Evolutionary conservation across 805 yeast species (phyloP), one percentile per base, ranked within the genome.

Genomic region (Candida boidinii): DNA sequence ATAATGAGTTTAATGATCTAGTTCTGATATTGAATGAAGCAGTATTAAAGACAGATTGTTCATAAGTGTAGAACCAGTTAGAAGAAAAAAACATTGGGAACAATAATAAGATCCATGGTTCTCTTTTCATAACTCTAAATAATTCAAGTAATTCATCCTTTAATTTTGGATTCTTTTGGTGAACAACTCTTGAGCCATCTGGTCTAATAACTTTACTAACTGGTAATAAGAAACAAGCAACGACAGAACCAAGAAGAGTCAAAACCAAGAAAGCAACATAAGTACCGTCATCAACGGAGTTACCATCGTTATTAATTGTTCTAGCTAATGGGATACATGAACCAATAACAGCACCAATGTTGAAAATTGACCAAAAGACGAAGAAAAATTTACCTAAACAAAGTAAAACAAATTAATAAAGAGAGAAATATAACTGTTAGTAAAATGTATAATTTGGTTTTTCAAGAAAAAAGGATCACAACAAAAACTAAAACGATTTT

Each of bases 1-100:
- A 64, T 30, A 74, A 58, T 14, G 75, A 70, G 58, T 76, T 76
- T 46, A 76, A 64, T 4, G 81, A 70, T 43, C 82, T 64, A 15
- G 82, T 71, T 51, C 80, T 64, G 38, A 74, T 52, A 44, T 68
- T 73, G 55, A 76, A 76, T 30, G 68, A 57, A 15, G 68, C 70
- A 26, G 68, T 70, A 48, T 75, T 75, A 53, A 67, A 61, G 37
- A 69, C 73, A 49, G 73, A 73, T 46, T 70, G 74, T 54, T 76
- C 79, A 53, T 76, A 76, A 29, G 80, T 70, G 61, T 73, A 73
- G 58, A 73, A 76, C 76, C 76, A 76, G 59, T 76, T 76, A 23
- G 81, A 71, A 19, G 77, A 64, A 42, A 71, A 68, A 50, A 75
- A 76, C 70, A 73, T 65, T 28, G 82, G 82, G 63, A 76, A 68